Evolutionary conservation across 1,284 basidiomycete genomes (phyloP).

Genomic region (Sporisorium graminicola): DNA sequence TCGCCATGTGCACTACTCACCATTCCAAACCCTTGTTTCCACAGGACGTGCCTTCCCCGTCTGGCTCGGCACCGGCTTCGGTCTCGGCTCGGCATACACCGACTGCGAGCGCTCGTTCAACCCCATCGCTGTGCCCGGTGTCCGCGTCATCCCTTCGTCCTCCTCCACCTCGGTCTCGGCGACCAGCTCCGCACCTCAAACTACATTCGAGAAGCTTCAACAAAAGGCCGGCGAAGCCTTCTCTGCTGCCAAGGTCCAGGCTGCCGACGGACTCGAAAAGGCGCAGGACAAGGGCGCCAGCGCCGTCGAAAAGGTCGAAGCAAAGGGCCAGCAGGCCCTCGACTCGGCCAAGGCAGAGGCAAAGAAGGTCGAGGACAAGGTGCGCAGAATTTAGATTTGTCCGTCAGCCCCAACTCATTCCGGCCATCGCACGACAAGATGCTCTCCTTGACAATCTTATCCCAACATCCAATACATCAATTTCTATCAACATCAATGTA

Average conservation of each 20-base stretch:
- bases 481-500: neutral
- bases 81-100: slow-evolving; percentile 83
- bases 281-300: slow-evolving; percentile 44
- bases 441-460: neutral
- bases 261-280: slow-evolving; percentile 44
- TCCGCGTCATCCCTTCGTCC: slow-evolving; percentile 77
- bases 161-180: slow-evolving; percentile 46
- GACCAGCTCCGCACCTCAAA: slow-evolving; percentile 40
- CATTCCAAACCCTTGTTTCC: slow-evolving; percentile 16
- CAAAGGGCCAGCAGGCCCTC: slow-evolving; percentile 53
- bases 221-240: slow-evolving; percentile 65
- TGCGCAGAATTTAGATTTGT: slow-evolving; percentile 61
- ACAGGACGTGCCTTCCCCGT: slow-evolving; percentile 97
- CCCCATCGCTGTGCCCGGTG: slow-evolving; percentile 90
- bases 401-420: neutral
- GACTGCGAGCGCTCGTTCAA: slow-evolving; percentile 98
- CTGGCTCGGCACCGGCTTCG: slow-evolving; percentile 90
- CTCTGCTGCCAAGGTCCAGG: slow-evolving; percentile 56
- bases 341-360: slow-evolving; percentile 57
- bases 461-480: neutral
- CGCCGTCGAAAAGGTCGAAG: slow-evolving; percentile 40
- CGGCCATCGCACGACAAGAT: neutral
- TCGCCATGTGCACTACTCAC: slow-evolving; percentile 5
- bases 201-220: slow-evolving; percentile 61
- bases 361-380: slow-evolving; percentile 57